A percentile compares a stretch with the other conserved stretches of the same genome.
These are phyloP conservation scores for Mycocentrospora acerina DNA, from an alignment of 2,329 filamentous ascomycete species.

Conservation along the genomic window DNA sequence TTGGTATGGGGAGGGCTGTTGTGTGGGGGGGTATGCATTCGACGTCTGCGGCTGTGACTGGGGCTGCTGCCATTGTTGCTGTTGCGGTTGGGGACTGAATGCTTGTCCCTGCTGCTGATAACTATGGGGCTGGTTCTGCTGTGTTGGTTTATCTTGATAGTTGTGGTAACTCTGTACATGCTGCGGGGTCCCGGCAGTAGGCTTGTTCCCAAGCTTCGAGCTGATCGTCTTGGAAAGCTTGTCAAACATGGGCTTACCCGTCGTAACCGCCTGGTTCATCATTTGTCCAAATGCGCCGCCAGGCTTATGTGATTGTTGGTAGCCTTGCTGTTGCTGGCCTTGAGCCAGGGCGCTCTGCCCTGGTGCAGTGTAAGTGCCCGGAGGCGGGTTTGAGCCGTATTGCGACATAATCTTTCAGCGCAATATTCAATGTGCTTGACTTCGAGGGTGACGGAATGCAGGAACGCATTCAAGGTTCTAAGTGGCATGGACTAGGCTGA, in stretches of 20 bases:
- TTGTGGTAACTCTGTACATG: constrained; percentile 35
- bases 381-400: constrained; percentile 30
- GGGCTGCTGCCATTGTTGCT: constrained; percentile 13
- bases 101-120: constrained; percentile 20
- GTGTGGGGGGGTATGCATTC: constrained; percentile 17
- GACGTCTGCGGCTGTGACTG: constrained; percentile 16
- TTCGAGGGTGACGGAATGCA: background rate
- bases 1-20: constrained; percentile 28
- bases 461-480: too few species aligned
- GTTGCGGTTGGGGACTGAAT: constrained; percentile 16
- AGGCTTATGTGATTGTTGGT: constrained; percentile 15
- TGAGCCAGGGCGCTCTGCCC: constrained; percentile 15
- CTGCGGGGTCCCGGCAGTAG: constrained; percentile 22
- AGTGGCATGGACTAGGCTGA: too few species aligned
- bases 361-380: constrained; percentile 31
- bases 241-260: constrained; percentile 39
- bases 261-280: constrained; percentile 40
- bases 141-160: constrained; percentile 31
- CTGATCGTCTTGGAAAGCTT: constrained; percentile 41
- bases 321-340: constrained; percentile 22
- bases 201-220: constrained; percentile 35
- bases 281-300: constrained; percentile 30
- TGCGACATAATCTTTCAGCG: constrained; percentile 29
- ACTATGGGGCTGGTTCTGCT: constrained; percentile 18
- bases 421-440: too few species aligned